A percentile compares a stretch with the other conserved stretches of the same genome.
Conservation (phyloP, 2,329 filamentous ascomycete genomes). For the Fusarium sp. region DNA sequence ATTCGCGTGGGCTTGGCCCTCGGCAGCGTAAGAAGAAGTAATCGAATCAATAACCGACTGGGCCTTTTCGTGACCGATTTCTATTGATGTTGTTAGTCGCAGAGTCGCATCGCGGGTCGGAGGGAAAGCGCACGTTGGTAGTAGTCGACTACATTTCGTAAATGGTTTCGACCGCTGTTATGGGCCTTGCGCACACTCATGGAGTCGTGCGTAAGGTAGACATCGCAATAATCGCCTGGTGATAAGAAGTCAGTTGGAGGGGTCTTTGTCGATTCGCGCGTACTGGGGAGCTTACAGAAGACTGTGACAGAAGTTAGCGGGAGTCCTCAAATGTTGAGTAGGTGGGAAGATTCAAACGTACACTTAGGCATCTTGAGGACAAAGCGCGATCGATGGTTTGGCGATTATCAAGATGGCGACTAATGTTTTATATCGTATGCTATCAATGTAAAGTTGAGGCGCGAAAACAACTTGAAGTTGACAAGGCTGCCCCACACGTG, state of each 20-base stretch:
- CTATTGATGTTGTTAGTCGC: slow-evolving; percentile 56
- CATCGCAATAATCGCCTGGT: slow-evolving; percentile 94
- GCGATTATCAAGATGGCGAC: slow-evolving; percentile 2
- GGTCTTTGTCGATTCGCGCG: slow-evolving; percentile 18
- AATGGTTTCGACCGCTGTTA: slow-evolving; percentile 94
- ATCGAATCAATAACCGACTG: slow-evolving; percentile 99
- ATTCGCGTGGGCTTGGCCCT: slow-evolving; percentile 88
- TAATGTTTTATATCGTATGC: neutral
- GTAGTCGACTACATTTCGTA: slow-evolving; percentile 98
- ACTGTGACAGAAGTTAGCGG: slow-evolving; percentile 50
- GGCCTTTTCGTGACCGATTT: slow-evolving; percentile 98
- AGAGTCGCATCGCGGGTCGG: neutral
- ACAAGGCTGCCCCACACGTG: slow-evolving; percentile 50
- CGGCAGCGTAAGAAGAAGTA: slow-evolving; percentile 92
- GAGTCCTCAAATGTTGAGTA: slow-evolving; percentile 25
- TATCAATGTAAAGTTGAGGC: slow-evolving; percentile 25
- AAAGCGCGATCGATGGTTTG: slow-evolving; percentile 26
- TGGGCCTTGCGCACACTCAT: slow-evolving; percentile 99
- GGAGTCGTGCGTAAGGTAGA: slow-evolving; percentile 99
- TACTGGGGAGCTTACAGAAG: slow-evolving; percentile 39
- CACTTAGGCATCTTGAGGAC: slow-evolving; percentile 84
- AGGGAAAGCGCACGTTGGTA: slow-evolving; percentile 78
- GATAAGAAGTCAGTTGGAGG: slow-evolving; percentile 48
- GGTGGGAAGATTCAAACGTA: slow-evolving; percentile 60
- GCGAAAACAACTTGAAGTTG: slow-evolving; percentile 38